phyloP scores from a whole-genome alignment of 768 basidiomycete genomes.

The Favolaschia claudopus region DNA sequence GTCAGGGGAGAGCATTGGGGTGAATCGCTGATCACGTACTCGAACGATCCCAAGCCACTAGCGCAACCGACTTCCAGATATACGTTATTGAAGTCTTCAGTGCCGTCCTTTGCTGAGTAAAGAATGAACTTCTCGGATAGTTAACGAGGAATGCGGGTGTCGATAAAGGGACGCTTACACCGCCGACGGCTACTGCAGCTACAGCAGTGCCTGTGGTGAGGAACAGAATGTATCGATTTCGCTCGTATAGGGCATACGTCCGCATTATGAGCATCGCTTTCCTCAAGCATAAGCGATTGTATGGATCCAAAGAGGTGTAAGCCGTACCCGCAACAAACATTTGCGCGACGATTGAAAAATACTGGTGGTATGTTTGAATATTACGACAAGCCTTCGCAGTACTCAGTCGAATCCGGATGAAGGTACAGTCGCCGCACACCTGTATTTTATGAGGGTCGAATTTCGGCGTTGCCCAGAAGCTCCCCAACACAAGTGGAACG shows the following conservation, averaged over 20 bases:
- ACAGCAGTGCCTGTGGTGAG: slow-evolving; percentile 33
- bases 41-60: neutral
- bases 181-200: slow-evolving; percentile 34
- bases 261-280: slow-evolving; percentile 50
- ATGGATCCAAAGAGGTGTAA: neutral
- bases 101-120: neutral
- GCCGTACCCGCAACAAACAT: slow-evolving; percentile 41
- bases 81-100: neutral
- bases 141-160: neutral
- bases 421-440: slow-evolving; percentile 27
- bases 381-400: slow-evolving; percentile 26
- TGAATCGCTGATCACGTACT: too few species aligned
- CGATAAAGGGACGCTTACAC: slow-evolving; percentile 29
- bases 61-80: neutral
- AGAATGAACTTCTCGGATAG: neutral
- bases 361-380: slow-evolving; percentile 44
- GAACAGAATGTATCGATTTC: slow-evolving; percentile 37
- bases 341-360: slow-evolving; percentile 42
- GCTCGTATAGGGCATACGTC: slow-evolving; percentile 50
- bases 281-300: neutral
- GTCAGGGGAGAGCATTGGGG: too few species aligned
- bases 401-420: neutral
- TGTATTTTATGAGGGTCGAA: slow-evolving; percentile 30
- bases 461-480: slow-evolving; percentile 39
- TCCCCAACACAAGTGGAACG: slow-evolving; percentile 5